These are phyloP conservation scores for Umbelopsis sp. DNA, from an alignment of 192 early-diverging fungal species.

Conservation along the genomic window DNA sequence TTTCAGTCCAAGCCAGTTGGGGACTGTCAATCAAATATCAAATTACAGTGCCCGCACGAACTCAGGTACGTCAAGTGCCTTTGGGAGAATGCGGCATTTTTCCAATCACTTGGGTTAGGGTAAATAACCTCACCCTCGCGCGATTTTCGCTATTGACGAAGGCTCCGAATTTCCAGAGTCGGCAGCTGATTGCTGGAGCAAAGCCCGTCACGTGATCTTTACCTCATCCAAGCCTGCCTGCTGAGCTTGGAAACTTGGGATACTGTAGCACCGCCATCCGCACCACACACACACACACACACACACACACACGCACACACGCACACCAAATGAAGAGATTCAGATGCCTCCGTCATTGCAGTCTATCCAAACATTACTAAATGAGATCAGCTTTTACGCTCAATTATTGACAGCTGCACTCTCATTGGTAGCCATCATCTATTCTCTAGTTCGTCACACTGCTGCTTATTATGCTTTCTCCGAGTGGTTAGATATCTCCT, in stretches of 20 bases:
- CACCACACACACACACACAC: no score
- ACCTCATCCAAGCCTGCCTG: not conserved
- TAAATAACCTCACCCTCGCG: not conserved
- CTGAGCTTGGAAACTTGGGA: not conserved
- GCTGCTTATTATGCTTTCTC: slow-evolving; percentile 22
- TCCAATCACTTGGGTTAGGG: not conserved
- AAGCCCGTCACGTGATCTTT: not conserved
- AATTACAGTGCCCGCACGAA: no score
- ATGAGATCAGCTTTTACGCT: slow-evolving; percentile 27
- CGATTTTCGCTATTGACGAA: slow-evolving; percentile 13
- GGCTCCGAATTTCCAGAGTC: not conserved
- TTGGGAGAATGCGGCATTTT: slow-evolving; percentile 13
- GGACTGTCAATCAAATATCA: slow-evolving; percentile 19
- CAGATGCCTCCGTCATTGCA: slow-evolving; percentile 13
- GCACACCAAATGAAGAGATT: slow-evolving; percentile 12
- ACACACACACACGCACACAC: not conserved
- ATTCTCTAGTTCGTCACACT: slow-evolving; percentile 22
- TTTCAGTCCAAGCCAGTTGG: slow-evolving; percentile 7
- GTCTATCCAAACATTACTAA: slow-evolving; percentile 12
- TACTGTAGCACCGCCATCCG: no score
- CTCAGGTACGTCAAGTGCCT: slow-evolving; percentile 5
- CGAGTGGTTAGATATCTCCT: slow-evolving; percentile 20
- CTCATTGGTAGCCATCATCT: slow-evolving; percentile 24
- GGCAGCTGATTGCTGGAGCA: not conserved
- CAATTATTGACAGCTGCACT: slow-evolving; percentile 30